phyloP scores from a whole-genome alignment of 305 asterid species.

The Fraxinus platypoda region DNA sequence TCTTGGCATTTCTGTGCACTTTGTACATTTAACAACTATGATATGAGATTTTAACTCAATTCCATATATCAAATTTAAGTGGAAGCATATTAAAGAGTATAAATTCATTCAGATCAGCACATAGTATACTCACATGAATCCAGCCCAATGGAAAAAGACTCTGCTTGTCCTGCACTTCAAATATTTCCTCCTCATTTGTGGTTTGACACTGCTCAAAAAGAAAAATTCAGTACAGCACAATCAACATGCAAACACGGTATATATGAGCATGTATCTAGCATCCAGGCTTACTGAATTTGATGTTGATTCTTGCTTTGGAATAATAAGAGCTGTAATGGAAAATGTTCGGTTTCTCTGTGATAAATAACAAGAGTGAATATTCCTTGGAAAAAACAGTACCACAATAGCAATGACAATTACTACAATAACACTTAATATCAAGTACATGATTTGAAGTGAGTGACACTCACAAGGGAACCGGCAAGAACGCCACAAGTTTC shows the following conservation, averaged over 20 bases:
- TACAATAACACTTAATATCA: constrained; percentile 14
- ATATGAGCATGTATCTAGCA: constrained; percentile 11
- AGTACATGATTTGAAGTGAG: constrained; percentile 13
- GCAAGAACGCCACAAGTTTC: constrained; percentile 98
- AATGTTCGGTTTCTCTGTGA: constrained; percentile 77
- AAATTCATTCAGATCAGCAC: not conserved
- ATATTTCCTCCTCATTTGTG: constrained; percentile 93
- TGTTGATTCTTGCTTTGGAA: constrained; percentile 96
- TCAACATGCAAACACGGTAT: constrained; percentile 12
- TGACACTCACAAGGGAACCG: constrained; percentile 77
- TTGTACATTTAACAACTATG: not conserved
- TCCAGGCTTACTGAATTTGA: constrained; percentile 73
- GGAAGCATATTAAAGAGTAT: constrained; percentile 1
- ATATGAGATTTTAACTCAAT: not conserved
- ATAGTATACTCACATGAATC: constrained; percentile 75
- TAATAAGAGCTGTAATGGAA: constrained; percentile 83
- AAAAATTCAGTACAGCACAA: constrained; percentile 27
- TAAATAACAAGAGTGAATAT: constrained; percentile 23
- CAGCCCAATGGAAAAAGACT: constrained; percentile 88
- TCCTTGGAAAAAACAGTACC: constrained; percentile 5
- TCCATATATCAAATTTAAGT: not conserved
- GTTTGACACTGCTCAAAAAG: constrained; percentile 74
- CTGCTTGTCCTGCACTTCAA: constrained; percentile 94
- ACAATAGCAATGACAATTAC: constrained; percentile 24
- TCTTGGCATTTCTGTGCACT: not conserved